Evolutionary conservation across 768 basidiomycete species (phyloP).

Genomic region (Pleurotus pulmonarius): DNA sequence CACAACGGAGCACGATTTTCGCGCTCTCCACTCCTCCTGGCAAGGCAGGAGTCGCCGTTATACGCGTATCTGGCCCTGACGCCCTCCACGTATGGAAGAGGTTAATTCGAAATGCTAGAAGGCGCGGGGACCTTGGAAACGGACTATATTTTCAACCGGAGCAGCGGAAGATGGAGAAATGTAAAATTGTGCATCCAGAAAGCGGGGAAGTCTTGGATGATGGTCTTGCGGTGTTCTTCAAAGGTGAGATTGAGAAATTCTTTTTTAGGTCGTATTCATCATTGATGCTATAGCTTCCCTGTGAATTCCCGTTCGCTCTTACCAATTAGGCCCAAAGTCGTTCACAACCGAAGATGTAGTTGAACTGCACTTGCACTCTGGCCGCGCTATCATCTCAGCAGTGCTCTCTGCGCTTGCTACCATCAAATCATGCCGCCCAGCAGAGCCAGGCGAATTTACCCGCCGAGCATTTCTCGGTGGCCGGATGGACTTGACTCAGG

Average conservation of each 20-base stretch:
- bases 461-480: conserved; percentile 79
- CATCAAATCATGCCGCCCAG: conserved; percentile 67
- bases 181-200: conserved; percentile 62
- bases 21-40: conserved; percentile 87
- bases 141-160: conserved; percentile 28
- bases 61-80: conserved; percentile 80
- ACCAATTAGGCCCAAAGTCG: conserved; percentile 60
- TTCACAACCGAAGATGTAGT: conserved; percentile 82
- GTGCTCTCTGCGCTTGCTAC: conserved; percentile 60
- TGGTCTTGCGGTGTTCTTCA: conserved; percentile 79
- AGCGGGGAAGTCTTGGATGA: conserved; percentile 68
- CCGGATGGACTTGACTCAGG: conserved; percentile 82
- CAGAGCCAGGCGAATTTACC: conserved; percentile 88
- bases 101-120: conserved; percentile 42
- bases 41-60: conserved; percentile 77
- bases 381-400: conserved; percentile 72
- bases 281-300: neutral
- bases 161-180: conserved; percentile 69
- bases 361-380: conserved; percentile 87
- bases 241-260: conserved; percentile 42
- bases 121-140: conserved; percentile 6
- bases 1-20: conserved; percentile 77
- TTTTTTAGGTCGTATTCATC: neutral
- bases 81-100: conserved; percentile 57
- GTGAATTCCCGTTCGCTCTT: conserved; percentile 4